Percentiles rank a stretch among this genome's conserved stretches.
Evolutionary conservation across 345 rosid species (phyloP).

Genomic region (Xanthoceras sorbifolium): DNA sequence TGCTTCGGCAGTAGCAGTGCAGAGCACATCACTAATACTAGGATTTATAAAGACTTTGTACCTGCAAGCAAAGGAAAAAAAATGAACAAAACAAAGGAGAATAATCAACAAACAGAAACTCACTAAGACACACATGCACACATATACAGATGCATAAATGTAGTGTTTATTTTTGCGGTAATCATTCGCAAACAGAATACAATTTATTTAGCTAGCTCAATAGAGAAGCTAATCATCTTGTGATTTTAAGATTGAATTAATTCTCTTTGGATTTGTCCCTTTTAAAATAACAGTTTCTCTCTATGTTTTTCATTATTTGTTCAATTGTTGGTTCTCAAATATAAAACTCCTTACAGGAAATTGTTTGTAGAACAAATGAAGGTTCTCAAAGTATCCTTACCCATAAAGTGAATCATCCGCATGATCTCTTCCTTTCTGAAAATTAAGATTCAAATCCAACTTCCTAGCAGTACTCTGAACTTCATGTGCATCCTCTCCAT

Average conservation of each 20-base stretch:
- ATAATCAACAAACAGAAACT: neutral
- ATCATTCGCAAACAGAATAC: neutral
- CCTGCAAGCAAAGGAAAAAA: constrained; percentile 50
- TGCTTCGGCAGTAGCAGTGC: constrained; percentile 99
- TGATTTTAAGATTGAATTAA: constrained; percentile 4
- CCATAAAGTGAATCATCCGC: constrained; percentile 92
- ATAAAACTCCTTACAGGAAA: neutral
- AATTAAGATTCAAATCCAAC: constrained; percentile 74
- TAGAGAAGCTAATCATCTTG: constrained; percentile 3
- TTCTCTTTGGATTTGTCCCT: neutral
- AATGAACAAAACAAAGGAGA: neutral
- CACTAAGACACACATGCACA: neutral
- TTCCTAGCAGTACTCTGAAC: constrained; percentile 73
- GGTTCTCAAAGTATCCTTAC: constrained; percentile 40
- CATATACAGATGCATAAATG: neutral
- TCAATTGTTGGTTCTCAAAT: neutral
- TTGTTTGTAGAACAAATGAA: neutral
- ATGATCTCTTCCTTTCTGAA: constrained; percentile 90
- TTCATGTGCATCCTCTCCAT: constrained; percentile 92
- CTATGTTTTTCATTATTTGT: neutral
- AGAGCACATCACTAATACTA: constrained; percentile 91
- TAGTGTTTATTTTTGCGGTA: neutral
- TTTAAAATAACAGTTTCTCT: neutral
- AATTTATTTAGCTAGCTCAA: neutral
- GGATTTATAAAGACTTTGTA: constrained; percentile 98